phyloP scores from a whole-genome alignment of 257 asterid species.

The Ligustrum vulgare region DNA sequence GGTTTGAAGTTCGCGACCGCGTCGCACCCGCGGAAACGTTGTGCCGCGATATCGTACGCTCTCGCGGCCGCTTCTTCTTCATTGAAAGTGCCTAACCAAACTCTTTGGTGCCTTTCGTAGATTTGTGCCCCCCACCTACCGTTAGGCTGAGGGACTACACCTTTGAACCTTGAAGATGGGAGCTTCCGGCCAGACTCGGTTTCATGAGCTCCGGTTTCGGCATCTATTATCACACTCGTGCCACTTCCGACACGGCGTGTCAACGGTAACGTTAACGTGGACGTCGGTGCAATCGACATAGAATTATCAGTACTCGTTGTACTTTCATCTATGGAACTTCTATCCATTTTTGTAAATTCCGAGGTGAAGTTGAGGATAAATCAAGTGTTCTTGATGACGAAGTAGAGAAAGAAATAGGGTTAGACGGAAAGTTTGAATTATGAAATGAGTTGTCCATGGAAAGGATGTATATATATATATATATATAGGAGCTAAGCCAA shows the following conservation, averaged over 20 bases:
- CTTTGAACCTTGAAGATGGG: constrained; percentile 83
- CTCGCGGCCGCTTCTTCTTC: constrained; percentile 64
- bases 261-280: constrained; percentile 29
- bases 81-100: constrained; percentile 66
- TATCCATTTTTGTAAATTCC: constrained; percentile 34
- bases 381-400: not conserved
- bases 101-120: constrained; percentile 77
- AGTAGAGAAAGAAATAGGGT: constrained; percentile 1
- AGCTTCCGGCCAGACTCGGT: constrained; percentile 68
- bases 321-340: constrained; percentile 54
- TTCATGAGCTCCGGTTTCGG: constrained; percentile 63
- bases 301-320: constrained; percentile 52
- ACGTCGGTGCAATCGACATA: constrained; percentile 27
- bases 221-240: constrained; percentile 48
- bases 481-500: constrained; percentile 26
- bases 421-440: constrained; percentile 11
- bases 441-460: constrained; percentile 24
- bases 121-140: constrained; percentile 97
- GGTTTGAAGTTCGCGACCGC: constrained; percentile 66
- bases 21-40: constrained; percentile 70
- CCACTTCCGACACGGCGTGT: constrained; percentile 72
- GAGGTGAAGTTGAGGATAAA: not conserved
- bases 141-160: constrained; percentile 92
- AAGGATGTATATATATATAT: constrained; percentile 26
- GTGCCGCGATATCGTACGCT: constrained; percentile 69